Evolutionary conservation across 345 rosid genomes (phyloP).

Genomic region (Eucalyptus marginata): DNA sequence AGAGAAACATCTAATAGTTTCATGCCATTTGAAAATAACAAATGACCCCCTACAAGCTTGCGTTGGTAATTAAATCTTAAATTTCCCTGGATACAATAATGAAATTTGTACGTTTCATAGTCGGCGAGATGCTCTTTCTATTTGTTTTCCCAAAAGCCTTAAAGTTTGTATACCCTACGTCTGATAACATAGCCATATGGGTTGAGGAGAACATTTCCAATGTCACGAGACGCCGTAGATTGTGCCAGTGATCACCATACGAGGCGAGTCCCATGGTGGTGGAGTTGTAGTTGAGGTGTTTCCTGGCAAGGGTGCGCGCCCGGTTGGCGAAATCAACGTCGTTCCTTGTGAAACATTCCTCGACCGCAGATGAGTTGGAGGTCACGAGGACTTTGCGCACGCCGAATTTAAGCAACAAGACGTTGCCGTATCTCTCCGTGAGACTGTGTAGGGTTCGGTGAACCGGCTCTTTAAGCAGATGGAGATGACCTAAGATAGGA

Average conservation of each 20-base stretch:
- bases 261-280: background rate
- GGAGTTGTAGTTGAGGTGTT: background rate
- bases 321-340: background rate
- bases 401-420: background rate
- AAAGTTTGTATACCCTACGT: background rate
- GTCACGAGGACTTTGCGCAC: background rate
- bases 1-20: background rate
- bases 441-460: background rate
- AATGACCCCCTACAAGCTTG: background rate
- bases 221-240: background rate
- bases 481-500: background rate
- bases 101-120: background rate
- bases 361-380: background rate
- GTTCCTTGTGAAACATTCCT: background rate
- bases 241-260: background rate
- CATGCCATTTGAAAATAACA: background rate
- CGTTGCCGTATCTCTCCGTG: background rate
- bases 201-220: background rate
- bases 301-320: background rate
- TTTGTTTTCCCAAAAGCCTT: background rate
- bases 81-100: too few species aligned
- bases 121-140: background rate
- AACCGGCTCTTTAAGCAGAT: background rate
- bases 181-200: background rate
- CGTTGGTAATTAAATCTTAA: too few species aligned